These are phyloP conservation scores for Candida gorgasii DNA, from an alignment of 805 yeast species.

Conservation along the genomic window DNA sequence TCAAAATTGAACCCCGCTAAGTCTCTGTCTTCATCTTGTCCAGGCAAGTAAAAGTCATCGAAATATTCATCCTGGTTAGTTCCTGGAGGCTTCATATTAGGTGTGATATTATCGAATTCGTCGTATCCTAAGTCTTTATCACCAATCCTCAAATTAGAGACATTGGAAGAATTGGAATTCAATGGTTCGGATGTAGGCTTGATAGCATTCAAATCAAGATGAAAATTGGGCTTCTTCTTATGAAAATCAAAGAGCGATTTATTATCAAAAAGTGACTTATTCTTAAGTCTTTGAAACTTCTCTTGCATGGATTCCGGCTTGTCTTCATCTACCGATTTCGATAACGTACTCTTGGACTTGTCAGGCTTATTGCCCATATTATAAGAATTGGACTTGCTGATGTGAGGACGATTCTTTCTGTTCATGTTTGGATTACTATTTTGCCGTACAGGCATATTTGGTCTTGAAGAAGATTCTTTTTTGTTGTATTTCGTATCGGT, in stretches of 20 bases:
- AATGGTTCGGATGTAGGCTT: background rate
- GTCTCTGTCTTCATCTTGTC: constrained; percentile 16
- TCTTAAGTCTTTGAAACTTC: constrained; percentile 2
- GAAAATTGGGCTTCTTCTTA: constrained; percentile 16
- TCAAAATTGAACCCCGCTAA: constrained; percentile 24
- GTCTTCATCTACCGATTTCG: background rate
- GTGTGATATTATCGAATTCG: constrained; percentile 25
- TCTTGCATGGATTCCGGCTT: background rate
- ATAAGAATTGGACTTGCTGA: constrained; percentile 16
- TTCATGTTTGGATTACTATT: constrained; percentile 13
- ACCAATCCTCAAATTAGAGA: constrained; percentile 9
- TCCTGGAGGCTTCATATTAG: constrained; percentile 35
- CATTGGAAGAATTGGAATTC: constrained; percentile 4
- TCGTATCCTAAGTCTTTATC: constrained; percentile 16
- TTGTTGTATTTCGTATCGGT: constrained; percentile 9
- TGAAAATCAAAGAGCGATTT: constrained; percentile 11
- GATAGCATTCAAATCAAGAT: constrained; percentile 13
- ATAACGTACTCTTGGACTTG: background rate
- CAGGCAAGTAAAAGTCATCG: constrained; percentile 13
- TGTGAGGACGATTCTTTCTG: constrained; percentile 14
- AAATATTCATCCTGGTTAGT: constrained; percentile 16
- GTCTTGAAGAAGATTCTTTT: constrained; percentile 11
- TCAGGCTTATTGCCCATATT: constrained; percentile 3
- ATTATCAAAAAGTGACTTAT: constrained; percentile 8
- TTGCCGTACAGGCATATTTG: constrained; percentile 16